Base-by-base conservation (phyloP, 176 grass and related monocot genomes). In the Hsuehochloa calcarea region DNA sequence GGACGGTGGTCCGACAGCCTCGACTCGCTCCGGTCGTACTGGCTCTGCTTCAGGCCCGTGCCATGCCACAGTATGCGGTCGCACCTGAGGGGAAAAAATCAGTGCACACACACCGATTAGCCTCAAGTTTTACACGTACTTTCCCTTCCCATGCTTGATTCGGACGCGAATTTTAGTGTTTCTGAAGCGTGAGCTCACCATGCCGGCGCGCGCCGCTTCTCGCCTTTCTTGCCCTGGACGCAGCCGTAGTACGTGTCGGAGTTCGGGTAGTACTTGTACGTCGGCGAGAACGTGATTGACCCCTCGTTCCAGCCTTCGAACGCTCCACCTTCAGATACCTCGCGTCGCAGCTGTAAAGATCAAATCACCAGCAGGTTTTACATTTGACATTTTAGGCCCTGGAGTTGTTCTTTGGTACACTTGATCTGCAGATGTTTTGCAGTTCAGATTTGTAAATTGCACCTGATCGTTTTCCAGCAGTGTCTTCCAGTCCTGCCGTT, bases 231-330 rank as follows among this genome's bases (percentile, higher is more conserved):
- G 6, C 74, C 26, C 40, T n/a, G 59, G 22, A 46, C 79, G 88
- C 64, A 84, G 69, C 90, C 90, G 78, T 95, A 90, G 78, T 95
- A 95, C 39, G 77, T 43, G 80, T 95, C 90, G 11, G 93, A 95
- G 83, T 95, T 85, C 0, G 85, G 88, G 67, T 92, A 74, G 87
- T 95, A 95, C 89, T 95, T 95, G 71, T 95, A 95, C 16, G 93
- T 92, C 9, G 93, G 93, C 62, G 76, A 86, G 86, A 95, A 95
- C 10, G 82, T 14, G 85, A 95, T 87, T 20, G 29, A 82, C 6
- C 83, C 90, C 83, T 95, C 93, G 69, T 70, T 79, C 93, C 93
- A 95, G 73, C 90, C 88, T 23, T 84, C 38, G 84, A 95, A 92
- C 27, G 68, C 86, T 12, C 93, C 75, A 34, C 88, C 88, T 23